Evolutionary conservation across 352 stramenopile genomes (phyloP), one percentile per base, ranked within the genome.

Genomic region (Phytophthora palmivora): DNA sequence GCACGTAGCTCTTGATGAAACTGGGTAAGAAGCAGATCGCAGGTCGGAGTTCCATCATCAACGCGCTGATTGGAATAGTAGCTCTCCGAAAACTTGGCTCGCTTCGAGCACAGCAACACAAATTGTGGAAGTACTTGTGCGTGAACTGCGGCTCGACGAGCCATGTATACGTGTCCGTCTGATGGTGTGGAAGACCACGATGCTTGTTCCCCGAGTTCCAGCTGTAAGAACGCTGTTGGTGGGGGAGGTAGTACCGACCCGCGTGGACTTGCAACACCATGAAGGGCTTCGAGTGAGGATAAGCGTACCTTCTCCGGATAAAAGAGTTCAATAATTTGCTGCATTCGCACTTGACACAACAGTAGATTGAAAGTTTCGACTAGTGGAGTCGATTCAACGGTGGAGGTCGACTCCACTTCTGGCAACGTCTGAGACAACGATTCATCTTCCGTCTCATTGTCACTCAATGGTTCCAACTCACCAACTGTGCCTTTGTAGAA

Each of bases 301-400:
- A 76, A 50, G 33, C 26, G 14, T 12, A 39, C 30, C 7, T 60
- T 63, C 38, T 77, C 59, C 0, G 56, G 59, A 9, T 55, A 51
- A 16, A 80, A 78, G 0, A 79, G 16, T 44, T 84, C 76, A 15
- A 82, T 70, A 10, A 47, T 64, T 14, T 79, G 60, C 10, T 55
- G n/a, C 56, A 79, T 75, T 30, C 60, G 59, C 11, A 82, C 75
- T 46, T 70, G 75, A 30, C 75, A 84, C 32, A 84, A 48, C 28
- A 84, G 8, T 16, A 82, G 19, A 24, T 73, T 79, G 45, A 79
- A 78, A 9, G 24, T 76, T 24, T 70, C 57, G 12, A 82, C 67
- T 16, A 57, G 21, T 3, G 58, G 38, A 3, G 21, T 12, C 51
- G 26, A 22, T 10, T 39, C 14, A 3, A 32, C 7, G 2, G 15